Conservation (phyloP, 2,329 filamentous ascomycete genomes). For the Aspergillus jensenii region DNA sequence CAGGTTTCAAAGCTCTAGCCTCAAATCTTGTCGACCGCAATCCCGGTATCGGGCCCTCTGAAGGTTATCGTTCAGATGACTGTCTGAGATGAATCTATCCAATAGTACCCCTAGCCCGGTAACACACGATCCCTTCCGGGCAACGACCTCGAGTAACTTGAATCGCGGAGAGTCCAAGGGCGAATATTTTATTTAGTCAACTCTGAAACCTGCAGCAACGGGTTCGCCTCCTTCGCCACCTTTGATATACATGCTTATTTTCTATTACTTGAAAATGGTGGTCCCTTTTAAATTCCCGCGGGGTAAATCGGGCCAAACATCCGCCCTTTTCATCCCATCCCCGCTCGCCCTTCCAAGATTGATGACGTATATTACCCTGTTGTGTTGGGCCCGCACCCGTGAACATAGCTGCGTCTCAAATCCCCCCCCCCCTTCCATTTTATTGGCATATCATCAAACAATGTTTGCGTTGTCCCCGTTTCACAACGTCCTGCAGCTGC, state of each 20-base stretch:
- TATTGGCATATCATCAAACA: conserved; percentile 1
- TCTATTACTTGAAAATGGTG: neutral
- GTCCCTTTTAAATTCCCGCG: neutral
- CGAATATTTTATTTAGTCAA: neutral
- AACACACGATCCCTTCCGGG: neutral
- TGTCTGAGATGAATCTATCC: neutral
- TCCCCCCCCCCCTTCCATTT: neutral
- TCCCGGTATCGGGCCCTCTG: neutral
- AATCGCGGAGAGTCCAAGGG: neutral
- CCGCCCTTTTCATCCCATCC: neutral
- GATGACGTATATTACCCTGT: neutral
- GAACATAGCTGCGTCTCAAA: neutral
- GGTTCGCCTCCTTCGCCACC: neutral
- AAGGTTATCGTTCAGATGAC: neutral
- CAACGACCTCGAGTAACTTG: neutral
- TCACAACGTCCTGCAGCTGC: conserved; percentile 5
- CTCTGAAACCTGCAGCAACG: neutral
- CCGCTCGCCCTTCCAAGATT: neutral
- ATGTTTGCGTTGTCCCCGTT: conserved; percentile 4
- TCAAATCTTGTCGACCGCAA: neutral
- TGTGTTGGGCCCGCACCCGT: conserved; percentile 2
- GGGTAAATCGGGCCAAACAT: neutral
- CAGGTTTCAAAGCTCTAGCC: no score
- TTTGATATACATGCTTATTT: neutral
- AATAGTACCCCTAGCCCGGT: neutral